Evolutionary conservation across 2,329 filamentous ascomycete genomes (phyloP), one percentile per base, ranked within the genome.

Genomic region (Calonectria montana): DNA sequence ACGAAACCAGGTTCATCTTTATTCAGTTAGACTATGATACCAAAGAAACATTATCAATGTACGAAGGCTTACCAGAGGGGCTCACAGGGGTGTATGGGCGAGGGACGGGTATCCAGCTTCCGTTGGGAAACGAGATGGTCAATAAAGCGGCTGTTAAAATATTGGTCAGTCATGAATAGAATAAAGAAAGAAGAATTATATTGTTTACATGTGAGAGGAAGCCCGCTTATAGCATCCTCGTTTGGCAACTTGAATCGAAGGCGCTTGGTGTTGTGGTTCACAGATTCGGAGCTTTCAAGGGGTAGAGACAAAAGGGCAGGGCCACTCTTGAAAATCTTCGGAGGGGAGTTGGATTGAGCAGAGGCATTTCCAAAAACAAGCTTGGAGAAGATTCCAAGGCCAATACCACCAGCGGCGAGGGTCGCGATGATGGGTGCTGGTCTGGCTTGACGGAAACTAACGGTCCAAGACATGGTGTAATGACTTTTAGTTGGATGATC

Each of bases 71-170:
- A 89, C 89, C 83, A 18, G 86, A 82, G 48, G 86, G 81, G 73
- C 86, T 91, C 64, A 93, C 84, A 0, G 92, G 92, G 0, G 92
- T 94, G 75, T 94, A 94, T 0, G 92, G 92, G 48, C 92, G 85
- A 13, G 92, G 81, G 1, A 89, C 88, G 0, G 92, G 92, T 4
- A 91, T 78, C 84, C 87, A 89, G 61, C 85, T 81, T 8, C 89
- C 90, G 13, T 87, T 81, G 0, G 92, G 91, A 74, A 89, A 89
- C 2, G 91, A 88, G 45, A 90, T 80, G 1, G 91, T 91, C 43
- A 94, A 84, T 2, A 94, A 83, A 3, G 92, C 87, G 15, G 87
- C 84, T 82, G 13, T 6, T 7, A 4, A 84, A 35, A 7, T 5
- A 2, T 2, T 29, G 29, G 15, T 79, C 13, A 79, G 64, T 12